Evolutionary conservation across 441 rosid genomes (phyloP).

Genomic region (Populus hybrid): DNA sequence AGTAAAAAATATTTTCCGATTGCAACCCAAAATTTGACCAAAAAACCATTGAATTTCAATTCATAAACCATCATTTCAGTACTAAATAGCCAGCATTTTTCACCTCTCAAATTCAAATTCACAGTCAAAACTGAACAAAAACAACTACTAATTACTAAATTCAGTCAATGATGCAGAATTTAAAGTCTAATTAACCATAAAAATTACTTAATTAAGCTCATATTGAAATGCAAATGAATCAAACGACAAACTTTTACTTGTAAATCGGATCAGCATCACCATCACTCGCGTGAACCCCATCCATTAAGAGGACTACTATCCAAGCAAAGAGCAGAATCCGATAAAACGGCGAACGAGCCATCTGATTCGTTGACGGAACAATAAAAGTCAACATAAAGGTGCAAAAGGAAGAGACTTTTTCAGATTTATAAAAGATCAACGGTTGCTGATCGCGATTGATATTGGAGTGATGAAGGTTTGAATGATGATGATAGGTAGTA

Average conservation of each 20-base stretch:
- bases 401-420: not conserved
- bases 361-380: conserved; percentile 22
- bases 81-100: not conserved
- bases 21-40: not conserved
- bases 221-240: not conserved
- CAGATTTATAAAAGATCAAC: conserved; percentile 21
- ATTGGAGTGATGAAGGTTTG: not conserved
- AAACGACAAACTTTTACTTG: conserved; percentile 33
- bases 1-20: not conserved
- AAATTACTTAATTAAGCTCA: not conserved
- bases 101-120: not conserved
- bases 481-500: conserved; percentile 3
- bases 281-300: conserved; percentile 46
- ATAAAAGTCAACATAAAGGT: conserved; percentile 14
- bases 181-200: not conserved
- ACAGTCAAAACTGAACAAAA: not conserved
- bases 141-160: not conserved
- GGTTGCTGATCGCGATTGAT: conserved; percentile 3
- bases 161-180: not conserved
- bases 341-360: conserved; percentile 31
- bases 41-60: not conserved
- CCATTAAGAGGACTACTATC: conserved; percentile 24
- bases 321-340: conserved; percentile 34
- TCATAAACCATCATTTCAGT: not conserved
- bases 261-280: conserved; percentile 83